phyloP scores from a whole-genome alignment of 1,284 basidiomycete genomes.

The Tylopilus sp. region DNA sequence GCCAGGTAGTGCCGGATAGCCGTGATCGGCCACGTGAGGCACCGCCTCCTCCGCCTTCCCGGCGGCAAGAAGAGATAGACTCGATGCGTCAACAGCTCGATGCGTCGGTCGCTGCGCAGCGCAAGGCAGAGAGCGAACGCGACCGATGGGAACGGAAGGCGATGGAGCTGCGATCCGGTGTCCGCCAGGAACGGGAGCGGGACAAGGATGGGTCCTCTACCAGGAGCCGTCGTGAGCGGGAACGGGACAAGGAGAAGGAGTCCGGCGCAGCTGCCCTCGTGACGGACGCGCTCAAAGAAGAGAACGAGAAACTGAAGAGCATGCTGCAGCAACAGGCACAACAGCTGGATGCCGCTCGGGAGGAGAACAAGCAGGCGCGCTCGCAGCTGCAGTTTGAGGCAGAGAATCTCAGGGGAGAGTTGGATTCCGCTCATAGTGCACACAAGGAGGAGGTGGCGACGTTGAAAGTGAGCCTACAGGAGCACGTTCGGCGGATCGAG shows the following conservation, averaged over 20 bases:
- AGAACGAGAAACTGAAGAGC: slow-evolving; percentile 22
- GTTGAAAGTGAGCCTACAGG: slow-evolving; percentile 18
- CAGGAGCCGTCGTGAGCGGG: slow-evolving; percentile 25
- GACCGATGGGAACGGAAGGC: slow-evolving; percentile 22
- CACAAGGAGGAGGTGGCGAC: slow-evolving; percentile 19
- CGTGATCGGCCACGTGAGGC: background rate
- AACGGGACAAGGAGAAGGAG: slow-evolving; percentile 20
- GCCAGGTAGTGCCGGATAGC: slow-evolving; percentile 11
- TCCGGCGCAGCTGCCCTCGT: background rate
- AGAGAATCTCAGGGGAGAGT: slow-evolving; percentile 14
- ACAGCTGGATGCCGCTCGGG: slow-evolving; percentile 8
- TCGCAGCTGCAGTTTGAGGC: slow-evolving; percentile 7
- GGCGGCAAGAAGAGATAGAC: slow-evolving; percentile 16
- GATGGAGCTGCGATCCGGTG: slow-evolving; percentile 13
- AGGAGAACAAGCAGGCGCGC: slow-evolving; percentile 8
- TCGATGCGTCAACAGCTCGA: slow-evolving; percentile 10
- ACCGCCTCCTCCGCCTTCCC: background rate
- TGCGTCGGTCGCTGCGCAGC: slow-evolving; percentile 9
- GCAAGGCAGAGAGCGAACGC: slow-evolving; percentile 19
- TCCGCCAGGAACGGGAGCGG: slow-evolving; percentile 11
- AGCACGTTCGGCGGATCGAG: slow-evolving; percentile 21
- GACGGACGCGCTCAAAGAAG: slow-evolving; percentile 22
- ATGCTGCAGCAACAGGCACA: slow-evolving; percentile 19
- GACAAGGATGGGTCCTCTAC: slow-evolving; percentile 15
- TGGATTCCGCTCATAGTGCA: slow-evolving; percentile 1